Conservation (phyloP, 441 rosid species). For the Erodium texanum region DNA sequence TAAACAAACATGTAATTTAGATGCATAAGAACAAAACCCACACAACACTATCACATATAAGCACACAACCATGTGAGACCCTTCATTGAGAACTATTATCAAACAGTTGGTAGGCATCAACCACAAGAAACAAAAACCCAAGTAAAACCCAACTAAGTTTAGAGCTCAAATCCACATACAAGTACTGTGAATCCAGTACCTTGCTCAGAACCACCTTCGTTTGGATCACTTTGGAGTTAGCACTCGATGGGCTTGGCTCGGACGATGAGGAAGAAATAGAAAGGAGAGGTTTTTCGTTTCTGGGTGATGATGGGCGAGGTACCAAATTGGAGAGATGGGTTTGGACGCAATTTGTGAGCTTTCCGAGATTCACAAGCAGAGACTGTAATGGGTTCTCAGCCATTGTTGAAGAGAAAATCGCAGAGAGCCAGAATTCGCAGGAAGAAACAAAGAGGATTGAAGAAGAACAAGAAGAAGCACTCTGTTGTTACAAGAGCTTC, state of each 20-base stretch:
- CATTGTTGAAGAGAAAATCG: slow-evolving; percentile 21
- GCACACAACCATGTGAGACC: neutral
- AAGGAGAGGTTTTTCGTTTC: slow-evolving; percentile 24
- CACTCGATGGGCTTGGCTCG: slow-evolving; percentile 18
- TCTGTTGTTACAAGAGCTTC: neutral
- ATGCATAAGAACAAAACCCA: neutral
- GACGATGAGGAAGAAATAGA: slow-evolving; percentile 32
- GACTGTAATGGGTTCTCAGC: slow-evolving; percentile 44
- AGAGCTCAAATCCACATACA: neutral
- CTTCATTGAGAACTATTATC: slow-evolving; percentile 38
- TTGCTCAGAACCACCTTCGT: slow-evolving; percentile 23
- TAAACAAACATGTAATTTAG: neutral
- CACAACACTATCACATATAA: neutral
- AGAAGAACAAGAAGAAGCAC: slow-evolving; percentile 1
- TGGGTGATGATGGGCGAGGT: slow-evolving; percentile 12
- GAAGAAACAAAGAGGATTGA: neutral
- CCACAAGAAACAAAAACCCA: neutral
- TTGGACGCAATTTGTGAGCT: slow-evolving; percentile 44
- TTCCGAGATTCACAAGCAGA: slow-evolving; percentile 37
- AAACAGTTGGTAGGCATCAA: slow-evolving; percentile 28
- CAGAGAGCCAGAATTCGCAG: neutral
- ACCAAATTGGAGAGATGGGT: slow-evolving; percentile 46
- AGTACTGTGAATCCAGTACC: slow-evolving; percentile 24
- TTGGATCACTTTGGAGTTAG: slow-evolving; percentile 18
- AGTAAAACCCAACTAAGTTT: neutral